These are phyloP conservation scores for Ailanthus altissimus DNA, from an alignment of 345 rosid genomes.

Conservation along the genomic window DNA sequence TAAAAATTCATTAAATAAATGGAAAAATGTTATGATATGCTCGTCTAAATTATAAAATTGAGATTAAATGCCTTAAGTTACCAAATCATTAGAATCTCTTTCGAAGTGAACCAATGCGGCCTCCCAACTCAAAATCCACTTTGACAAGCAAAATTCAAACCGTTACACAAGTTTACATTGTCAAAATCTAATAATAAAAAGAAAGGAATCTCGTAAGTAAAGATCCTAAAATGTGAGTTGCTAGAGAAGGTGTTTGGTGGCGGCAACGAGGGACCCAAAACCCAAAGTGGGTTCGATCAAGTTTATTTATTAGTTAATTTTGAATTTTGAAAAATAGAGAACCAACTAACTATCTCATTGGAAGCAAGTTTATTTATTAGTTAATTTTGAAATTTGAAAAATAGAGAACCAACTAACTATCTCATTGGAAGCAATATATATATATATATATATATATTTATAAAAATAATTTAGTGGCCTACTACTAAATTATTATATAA, in stretches of 20 bases:
- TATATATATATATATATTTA: no score
- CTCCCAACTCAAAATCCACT: not conserved
- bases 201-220: not conserved
- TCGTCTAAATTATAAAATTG: not conserved
- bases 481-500: no score
- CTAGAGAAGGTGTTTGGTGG: not conserved
- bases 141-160: not conserved
- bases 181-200: not conserved
- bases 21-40: no score
- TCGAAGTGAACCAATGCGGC: not conserved
- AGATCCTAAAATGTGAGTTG: not conserved
- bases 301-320: no score
- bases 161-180: not conserved
- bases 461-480: no score
- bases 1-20: no score
- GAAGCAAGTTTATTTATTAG: no score
- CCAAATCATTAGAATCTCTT: not conserved
- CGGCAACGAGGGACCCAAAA: not conserved
- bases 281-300: not conserved
- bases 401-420: no score
- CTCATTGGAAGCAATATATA: no score
- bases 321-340: no score
- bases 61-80: not conserved
- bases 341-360: no score
- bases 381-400: no score